Evolutionary conservation across 257 asterid species (phyloP).

Genomic region (Nicotiana tabacum): DNA sequence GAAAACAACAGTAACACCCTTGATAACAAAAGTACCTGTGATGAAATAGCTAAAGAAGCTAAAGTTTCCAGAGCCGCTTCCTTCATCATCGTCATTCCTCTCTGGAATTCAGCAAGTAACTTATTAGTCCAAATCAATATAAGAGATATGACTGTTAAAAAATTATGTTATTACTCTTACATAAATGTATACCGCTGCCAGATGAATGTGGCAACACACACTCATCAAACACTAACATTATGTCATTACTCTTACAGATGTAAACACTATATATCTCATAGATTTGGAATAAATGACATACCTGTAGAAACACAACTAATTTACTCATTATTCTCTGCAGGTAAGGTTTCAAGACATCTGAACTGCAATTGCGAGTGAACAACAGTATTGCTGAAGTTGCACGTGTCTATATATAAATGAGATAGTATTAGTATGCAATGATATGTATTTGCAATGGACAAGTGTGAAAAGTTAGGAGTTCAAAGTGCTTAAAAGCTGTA

Average conservation of each 20-base stretch:
- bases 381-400: not conserved
- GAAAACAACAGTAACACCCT: no score
- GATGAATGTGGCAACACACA: not conserved
- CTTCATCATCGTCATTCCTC: not conserved
- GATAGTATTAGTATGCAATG: not conserved
- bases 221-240: no score
- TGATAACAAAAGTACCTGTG: not conserved
- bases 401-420: not conserved
- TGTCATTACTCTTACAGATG: not conserved
- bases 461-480: not conserved
- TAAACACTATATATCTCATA: no score
- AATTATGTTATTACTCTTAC: not conserved
- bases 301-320: not conserved
- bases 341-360: slow-evolving; percentile 7
- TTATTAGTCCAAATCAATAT: not conserved
- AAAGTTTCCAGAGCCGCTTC: slow-evolving; percentile 5
- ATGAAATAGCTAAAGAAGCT: not conserved
- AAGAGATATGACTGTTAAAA: not conserved
- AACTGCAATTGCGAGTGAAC: not conserved
- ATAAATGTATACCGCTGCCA: not conserved
- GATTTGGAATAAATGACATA: not conserved
- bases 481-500: not conserved
- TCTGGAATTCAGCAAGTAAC: not conserved
- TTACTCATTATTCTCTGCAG: not conserved
- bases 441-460: not conserved